Evolutionary conservation across 2,329 filamentous ascomycete species (phyloP), one percentile per base, ranked within the genome.

Genomic region (Monilinia polystroma): DNA sequence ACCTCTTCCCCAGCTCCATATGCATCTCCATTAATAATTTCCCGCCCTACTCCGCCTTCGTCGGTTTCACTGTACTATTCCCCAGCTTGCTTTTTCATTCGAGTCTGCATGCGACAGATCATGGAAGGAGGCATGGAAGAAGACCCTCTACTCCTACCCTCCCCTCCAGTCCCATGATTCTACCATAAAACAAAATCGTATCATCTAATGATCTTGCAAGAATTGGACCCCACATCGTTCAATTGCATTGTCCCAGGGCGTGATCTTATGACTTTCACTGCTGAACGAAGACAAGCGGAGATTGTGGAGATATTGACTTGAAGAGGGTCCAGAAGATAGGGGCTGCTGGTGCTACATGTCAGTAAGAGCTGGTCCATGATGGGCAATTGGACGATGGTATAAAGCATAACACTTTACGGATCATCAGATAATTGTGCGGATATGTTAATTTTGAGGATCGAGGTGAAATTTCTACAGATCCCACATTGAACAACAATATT

Each of bases 301-400:
- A 76, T 76, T 29, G 82, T 80, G 20, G 78, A 80, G 12, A 74
- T 71, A 43, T 74, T 72, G 26, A 71, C 69, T 68, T 76, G 64
- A 77, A 73, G n/a, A 74, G 69, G 29, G 74, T 75, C 76, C 76
- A 78, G 41, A 74, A 29, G 45, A 57, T 32, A 5, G 56, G 57
- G 20, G 85, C 35, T 11, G 53, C 53, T 55, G 81, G 80, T 3
- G 85, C 84, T 66, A 90, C 53, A 55, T n/a, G 10, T 18, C 53
- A 14, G 53, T 55, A 14, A 55, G n/a, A 32, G 53, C 53, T 20
- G 32, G 29, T n/a, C 53, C 29, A 29, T 29, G 29, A 29, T 29
- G 29, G 29, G 29, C 29, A 29, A 29, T 29, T 29, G 29, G 29
- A 29, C 29, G 29, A 29, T 29, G 29, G 29, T 29, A 2, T 29